These are phyloP conservation scores for Rhodocollybia butyracea DNA, from an alignment of 768 basidiomycete genomes.

Conservation along the genomic window DNA sequence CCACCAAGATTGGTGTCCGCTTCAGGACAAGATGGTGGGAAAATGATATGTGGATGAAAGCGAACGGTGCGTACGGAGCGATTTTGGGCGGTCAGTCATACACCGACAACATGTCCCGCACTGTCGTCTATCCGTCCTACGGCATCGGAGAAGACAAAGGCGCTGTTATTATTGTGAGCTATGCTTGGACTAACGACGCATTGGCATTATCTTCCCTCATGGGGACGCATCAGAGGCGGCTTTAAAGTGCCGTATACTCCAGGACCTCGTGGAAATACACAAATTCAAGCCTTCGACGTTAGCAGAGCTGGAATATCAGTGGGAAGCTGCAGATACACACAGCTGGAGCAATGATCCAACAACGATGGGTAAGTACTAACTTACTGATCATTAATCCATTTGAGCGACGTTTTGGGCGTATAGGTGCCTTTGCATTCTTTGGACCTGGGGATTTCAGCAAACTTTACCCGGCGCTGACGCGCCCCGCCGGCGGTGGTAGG, in stretches of 20 bases:
- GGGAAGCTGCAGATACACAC: constrained; percentile 25
- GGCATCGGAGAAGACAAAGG: constrained; percentile 21
- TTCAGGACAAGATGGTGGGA: constrained; percentile 35
- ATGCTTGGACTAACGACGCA: constrained; percentile 38
- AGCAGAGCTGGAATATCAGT: constrained; percentile 16
- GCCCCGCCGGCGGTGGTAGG: constrained; percentile 25
- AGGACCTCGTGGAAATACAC: constrained; percentile 29
- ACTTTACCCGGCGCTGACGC: constrained; percentile 26
- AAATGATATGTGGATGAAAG: constrained; percentile 17
- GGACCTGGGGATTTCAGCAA: constrained; percentile 34
- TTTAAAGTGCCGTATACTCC: constrained; percentile 21
- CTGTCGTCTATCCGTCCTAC: constrained; percentile 43
- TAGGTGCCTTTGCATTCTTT: constrained; percentile 39
- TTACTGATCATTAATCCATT: not conserved
- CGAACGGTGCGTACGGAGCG: constrained; percentile 16
- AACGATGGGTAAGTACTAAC: constrained; percentile 28
- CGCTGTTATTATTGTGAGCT: constrained; percentile 36
- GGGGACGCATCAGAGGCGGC: not conserved
- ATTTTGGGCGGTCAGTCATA: constrained; percentile 38
- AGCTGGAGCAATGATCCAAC: constrained; percentile 30
- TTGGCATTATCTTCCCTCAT: constrained; percentile 33
- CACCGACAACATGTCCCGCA: constrained; percentile 40
- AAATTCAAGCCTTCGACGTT: constrained; percentile 14
- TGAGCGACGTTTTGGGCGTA: constrained; percentile 6
- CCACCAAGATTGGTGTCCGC: constrained; percentile 32